These are phyloP conservation scores for Brachypodium distachyon DNA, from an alignment of 202 grass and related monocot species.

Conservation along the genomic window DNA sequence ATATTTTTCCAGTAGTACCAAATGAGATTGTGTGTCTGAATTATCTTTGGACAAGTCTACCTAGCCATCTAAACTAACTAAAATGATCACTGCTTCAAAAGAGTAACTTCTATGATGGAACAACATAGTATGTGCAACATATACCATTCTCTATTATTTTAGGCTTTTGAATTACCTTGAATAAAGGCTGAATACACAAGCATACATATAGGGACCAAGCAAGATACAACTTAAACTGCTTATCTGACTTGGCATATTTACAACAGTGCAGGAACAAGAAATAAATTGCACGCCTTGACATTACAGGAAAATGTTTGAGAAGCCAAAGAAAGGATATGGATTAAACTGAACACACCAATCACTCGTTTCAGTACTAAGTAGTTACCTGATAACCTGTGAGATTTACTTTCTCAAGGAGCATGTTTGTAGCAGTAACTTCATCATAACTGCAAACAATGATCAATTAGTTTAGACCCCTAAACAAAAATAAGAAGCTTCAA, in stretches of 20 bases:
- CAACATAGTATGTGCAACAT: neutral
- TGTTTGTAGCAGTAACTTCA: slow-evolving; percentile 64
- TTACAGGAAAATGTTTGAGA: slow-evolving; percentile 1
- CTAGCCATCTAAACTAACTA: neutral
- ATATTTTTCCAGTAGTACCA: slow-evolving; percentile 1
- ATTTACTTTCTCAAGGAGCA: slow-evolving; percentile 65
- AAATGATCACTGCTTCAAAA: neutral
- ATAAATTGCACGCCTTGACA: neutral
- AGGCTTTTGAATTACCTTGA: neutral
- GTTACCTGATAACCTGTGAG: slow-evolving; percentile 93
- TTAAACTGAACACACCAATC: neutral
- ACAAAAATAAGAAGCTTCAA: neutral
- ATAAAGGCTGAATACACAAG: neutral
- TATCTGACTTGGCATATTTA: slow-evolving; percentile 6
- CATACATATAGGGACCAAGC: neutral
- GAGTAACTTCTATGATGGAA: neutral
- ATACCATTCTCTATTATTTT: neutral
- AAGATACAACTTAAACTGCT: slow-evolving; percentile 18
- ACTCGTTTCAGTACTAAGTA: slow-evolving; percentile 2
- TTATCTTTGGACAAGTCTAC: neutral
- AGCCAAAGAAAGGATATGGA: slow-evolving; percentile 3
- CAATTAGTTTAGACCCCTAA: slow-evolving; percentile 3
- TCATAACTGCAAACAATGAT: slow-evolving; percentile 61
- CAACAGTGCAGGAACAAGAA: neutral
- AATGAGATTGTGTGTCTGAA: neutral